phyloP scores from a whole-genome alignment of 345 rosid genomes.

The Dovyalis caffra region DNA sequence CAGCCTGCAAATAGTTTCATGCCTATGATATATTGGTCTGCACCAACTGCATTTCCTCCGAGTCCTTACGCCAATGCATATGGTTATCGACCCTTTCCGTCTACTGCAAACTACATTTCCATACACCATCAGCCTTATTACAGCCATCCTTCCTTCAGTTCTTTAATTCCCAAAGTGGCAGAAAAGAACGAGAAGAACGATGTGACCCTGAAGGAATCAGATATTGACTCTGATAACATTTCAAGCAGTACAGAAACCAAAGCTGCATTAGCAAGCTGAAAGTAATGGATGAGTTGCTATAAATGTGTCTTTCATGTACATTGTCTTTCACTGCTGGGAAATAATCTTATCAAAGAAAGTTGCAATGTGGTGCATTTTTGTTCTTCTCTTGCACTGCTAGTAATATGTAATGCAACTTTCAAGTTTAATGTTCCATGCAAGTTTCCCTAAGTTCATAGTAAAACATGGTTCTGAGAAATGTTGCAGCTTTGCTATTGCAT shows the following conservation, averaged over 20 bases:
- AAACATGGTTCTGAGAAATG: slow-evolving; percentile 4
- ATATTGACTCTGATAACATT: slow-evolving; percentile 37
- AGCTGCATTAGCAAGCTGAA: slow-evolving; percentile 21
- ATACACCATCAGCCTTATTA: slow-evolving; percentile 33
- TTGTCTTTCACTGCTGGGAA: background rate
- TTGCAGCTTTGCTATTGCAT: background rate
- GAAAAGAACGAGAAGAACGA: slow-evolving; percentile 21
- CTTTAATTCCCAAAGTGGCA: slow-evolving; percentile 16
- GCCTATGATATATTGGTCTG: slow-evolving; percentile 60
- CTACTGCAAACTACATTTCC: slow-evolving; percentile 32
- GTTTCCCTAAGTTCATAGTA: background rate
- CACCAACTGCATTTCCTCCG: slow-evolving; percentile 36
- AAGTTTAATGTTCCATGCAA: background rate
- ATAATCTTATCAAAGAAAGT: background rate
- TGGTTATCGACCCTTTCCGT: slow-evolving; percentile 33
- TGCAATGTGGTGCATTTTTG: background rate
- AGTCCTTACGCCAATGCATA: slow-evolving; percentile 33
- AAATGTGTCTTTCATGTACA: slow-evolving; percentile 11
- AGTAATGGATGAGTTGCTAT: slow-evolving; percentile 1
- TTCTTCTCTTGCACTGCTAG: background rate
- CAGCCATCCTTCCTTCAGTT: slow-evolving; percentile 22
- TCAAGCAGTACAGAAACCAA: slow-evolving; percentile 38
- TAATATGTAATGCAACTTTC: background rate
- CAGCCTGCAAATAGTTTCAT: slow-evolving; percentile 39
- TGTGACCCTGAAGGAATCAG: slow-evolving; percentile 23